Conservation (phyloP, 1,284 basidiomycete genomes). For the Grifola frondosa region DNA sequence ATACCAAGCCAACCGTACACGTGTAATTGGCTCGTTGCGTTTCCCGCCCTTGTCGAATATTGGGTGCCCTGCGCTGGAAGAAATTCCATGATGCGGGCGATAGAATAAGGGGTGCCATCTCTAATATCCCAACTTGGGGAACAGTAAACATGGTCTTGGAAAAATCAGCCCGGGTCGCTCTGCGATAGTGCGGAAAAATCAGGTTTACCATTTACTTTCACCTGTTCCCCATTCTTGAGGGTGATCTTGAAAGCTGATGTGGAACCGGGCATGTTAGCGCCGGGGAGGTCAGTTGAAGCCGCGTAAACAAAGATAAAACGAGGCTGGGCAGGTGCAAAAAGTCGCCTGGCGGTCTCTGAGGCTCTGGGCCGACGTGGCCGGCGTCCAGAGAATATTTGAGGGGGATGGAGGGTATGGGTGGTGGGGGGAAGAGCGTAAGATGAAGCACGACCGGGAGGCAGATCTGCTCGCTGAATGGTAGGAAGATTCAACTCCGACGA, state of each 20-base stretch:
- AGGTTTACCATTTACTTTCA: constrained; percentile 76
- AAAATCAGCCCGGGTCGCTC: constrained; percentile 35
- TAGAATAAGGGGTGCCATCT: constrained; percentile 90
- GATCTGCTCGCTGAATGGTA: constrained; percentile 28
- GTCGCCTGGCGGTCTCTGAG: constrained; percentile 1
- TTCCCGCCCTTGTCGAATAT: constrained; percentile 48
- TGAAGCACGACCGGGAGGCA: constrained; percentile 18
- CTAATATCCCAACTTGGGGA: constrained; percentile 88
- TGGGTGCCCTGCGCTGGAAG: constrained; percentile 73
- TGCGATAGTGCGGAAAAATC: constrained; percentile 11
- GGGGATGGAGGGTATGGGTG: constrained; percentile 16
- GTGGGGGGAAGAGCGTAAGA: constrained; percentile 23
- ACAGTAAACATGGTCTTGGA: constrained; percentile 90
- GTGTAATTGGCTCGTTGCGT: constrained; percentile 59
- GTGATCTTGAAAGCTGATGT: constrained; percentile 31
- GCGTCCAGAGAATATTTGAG: constrained; percentile 8
- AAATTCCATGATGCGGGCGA: constrained; percentile 96
- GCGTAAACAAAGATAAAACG: constrained; percentile 1
- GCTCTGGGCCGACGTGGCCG: constrained; percentile 1
- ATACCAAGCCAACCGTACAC: constrained; percentile 90
- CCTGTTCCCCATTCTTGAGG: constrained; percentile 77
- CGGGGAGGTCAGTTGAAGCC: neutral
- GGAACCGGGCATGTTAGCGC: constrained; percentile 22
- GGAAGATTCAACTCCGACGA: constrained; percentile 28
- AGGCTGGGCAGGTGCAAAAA: neutral